Evolutionary conservation across 2,329 filamentous ascomycete genomes (phyloP), one percentile per base, ranked within the genome.

Genomic region (Colletotrichum tropicicola): DNA sequence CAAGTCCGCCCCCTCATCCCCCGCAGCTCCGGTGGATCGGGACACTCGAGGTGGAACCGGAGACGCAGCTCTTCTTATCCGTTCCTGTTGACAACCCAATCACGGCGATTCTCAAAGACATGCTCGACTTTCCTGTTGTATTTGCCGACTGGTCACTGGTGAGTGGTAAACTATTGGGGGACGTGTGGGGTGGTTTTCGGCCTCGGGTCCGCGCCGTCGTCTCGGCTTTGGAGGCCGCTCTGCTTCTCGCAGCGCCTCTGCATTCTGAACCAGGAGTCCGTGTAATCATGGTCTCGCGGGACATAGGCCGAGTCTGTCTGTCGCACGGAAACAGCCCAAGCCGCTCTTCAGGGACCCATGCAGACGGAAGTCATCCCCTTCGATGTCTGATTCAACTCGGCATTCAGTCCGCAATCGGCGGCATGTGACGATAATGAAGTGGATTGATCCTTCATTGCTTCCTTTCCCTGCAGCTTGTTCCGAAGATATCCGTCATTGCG

Each of bases 121-220:
- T 21, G 15, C 30, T 47, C 19, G 9, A 5, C 12, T 35, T 35
- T 35, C n/a, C 41, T 23, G 13, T 21, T 56, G 41, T 30, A 47
- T 41, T 12, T 60, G 47, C 23, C 37, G 54, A n/a, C n/a, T n/a
- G n/a, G n/a, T n/a, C n/a, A 9, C 23, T 59, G 37, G 7, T 58
- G 21, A 23, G 17, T 37, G 37, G 45, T n/a, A 59, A 58, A 59
- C 4, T 59, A 37, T 44, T 47, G 59, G 28, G 35, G 35, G n/a
- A n/a, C n/a, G n/a, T n/a, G 23, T 21, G 17, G 45, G 28, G 28
- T 43, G 3, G 45, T 52, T 59, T 44, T 52, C 59, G 59, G 59
- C 37, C 23, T 59, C 54, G 59, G 47, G 28, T n/a, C 59, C 44
- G 59, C 53, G 52, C 53, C 53, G 32, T 12, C 15, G 12, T 41